Evolutionary conservation across 805 yeast genomes (phyloP), one percentile per base, ranked within the genome.

Genomic region (Peterozyma toletana): DNA sequence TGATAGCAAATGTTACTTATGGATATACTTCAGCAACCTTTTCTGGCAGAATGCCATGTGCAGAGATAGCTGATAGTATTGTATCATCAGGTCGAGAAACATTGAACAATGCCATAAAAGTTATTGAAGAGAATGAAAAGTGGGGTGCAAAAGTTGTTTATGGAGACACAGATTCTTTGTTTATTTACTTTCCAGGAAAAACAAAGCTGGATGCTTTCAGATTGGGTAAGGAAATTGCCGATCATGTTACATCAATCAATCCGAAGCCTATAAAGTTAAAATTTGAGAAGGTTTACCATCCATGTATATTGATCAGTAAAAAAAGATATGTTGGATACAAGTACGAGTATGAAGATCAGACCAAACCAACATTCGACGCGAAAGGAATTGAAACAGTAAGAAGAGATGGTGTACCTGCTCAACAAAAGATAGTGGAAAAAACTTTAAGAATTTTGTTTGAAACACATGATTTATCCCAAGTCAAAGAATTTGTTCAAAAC

Each of bases 41-140:
- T 56, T 87, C 96, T 9, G 99, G 99, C 0, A 68, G 99, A 49
- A 93, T 93, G 99, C 98, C 99, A 0, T 86, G 93, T 53, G 80
- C 96, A 0, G 98, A 90, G 57, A 73, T 93, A 30, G 96, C 99
- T 0, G 99, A 93, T 63, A 84, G 95, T 11, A 87, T 93, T 58
- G 99, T 93, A 1, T 79, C 89, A 17, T 80, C 93, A 0, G 99
- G 93, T 0, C 68, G 98, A 43, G 97, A 91, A 60, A 83, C 88
- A 0, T 64, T 93, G 40, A 80, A 80, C 42, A 70, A 71, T 41
- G 83, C 96, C 0, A 80, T 88, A 27, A 72, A 73, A 1, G 55
- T 73, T 40, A 90, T 93, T 41, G 95, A 89, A 47, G 47, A 48
- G 0, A 65, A 73, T 13, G 58, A 65, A 2, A 56, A 68, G 18